Conservation (phyloP, 2,329 filamentous ascomycete species). For the Sporothrix phasma region DNA sequence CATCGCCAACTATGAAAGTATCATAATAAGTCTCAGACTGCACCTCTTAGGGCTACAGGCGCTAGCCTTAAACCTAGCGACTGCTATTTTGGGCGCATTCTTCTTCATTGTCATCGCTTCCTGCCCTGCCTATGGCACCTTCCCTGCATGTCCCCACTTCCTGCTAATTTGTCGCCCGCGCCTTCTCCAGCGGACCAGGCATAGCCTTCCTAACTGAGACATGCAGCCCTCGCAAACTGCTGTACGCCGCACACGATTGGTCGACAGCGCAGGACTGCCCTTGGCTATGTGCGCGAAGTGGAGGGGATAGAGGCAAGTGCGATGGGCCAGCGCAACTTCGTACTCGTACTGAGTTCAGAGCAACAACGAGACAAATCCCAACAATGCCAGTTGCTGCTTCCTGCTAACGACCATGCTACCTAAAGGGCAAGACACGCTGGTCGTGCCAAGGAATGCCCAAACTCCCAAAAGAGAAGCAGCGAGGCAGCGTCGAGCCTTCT, state of each 20-base stretch:
- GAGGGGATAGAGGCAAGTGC: neutral
- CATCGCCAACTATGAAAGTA: neutral
- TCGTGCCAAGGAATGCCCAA: neutral
- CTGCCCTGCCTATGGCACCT: neutral
- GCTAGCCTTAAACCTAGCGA: neutral
- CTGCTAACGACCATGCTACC: neutral
- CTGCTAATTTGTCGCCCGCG: neutral
- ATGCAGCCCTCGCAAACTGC: constrained; percentile 1
- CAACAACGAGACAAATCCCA: too few species aligned
- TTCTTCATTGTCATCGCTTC: neutral
- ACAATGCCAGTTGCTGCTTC: neutral
- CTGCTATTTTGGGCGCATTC: neutral
- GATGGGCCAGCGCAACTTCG: too few species aligned
- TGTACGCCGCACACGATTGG: constrained; percentile 9
- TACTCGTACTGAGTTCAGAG: too few species aligned
- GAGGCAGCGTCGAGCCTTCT: neutral
- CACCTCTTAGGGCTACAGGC: neutral
- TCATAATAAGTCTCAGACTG: too few species aligned
- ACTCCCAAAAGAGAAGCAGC: neutral
- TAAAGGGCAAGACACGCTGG: neutral
- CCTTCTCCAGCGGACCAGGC: neutral
- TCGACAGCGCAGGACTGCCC: neutral
- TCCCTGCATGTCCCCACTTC: neutral
- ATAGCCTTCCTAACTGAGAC: constrained; percentile 8
- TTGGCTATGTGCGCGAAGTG: constrained; percentile 7